These are phyloP conservation scores for Casaregolazyma suthepensis DNA, from an alignment of 1,139 yeast species.

Conservation along the genomic window DNA sequence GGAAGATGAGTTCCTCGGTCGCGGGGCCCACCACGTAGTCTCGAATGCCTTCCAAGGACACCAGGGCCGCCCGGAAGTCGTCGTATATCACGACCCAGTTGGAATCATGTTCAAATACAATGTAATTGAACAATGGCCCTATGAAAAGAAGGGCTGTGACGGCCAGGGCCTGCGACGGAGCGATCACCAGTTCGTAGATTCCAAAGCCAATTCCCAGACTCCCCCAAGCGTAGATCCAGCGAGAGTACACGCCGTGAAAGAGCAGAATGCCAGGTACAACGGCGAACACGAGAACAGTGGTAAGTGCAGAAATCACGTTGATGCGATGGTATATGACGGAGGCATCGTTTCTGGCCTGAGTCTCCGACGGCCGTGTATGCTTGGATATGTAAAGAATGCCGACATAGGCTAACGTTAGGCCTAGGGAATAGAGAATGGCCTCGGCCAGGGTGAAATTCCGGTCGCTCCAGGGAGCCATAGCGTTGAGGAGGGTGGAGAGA, in stretches of 20 bases:
- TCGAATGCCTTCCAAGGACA: constrained; percentile 48
- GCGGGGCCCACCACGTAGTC: constrained; percentile 75
- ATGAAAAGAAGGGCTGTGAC: constrained; percentile 36
- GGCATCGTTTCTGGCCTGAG: constrained; percentile 28
- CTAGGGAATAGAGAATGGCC: constrained; percentile 13
- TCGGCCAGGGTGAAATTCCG: background rate
- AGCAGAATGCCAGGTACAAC: constrained; percentile 19
- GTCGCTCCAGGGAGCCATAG: background rate
- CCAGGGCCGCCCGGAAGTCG: constrained; percentile 20
- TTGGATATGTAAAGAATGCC: constrained; percentile 29
- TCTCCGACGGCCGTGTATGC: constrained; percentile 27
- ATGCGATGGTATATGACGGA: constrained; percentile 38
- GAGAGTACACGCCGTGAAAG: constrained; percentile 14
- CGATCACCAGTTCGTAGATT: constrained; percentile 18
- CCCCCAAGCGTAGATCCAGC: constrained; percentile 20
- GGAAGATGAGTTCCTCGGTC: constrained; percentile 79
- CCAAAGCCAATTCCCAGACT: constrained; percentile 24
- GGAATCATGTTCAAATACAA: constrained; percentile 25
- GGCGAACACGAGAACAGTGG: constrained; percentile 32
- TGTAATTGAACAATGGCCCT: constrained; percentile 53
- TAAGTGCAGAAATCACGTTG: constrained; percentile 31
- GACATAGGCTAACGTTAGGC: constrained; percentile 27
- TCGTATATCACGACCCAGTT: constrained; percentile 14
- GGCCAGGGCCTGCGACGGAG: constrained; percentile 27
- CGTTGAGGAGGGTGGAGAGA: background rate